phyloP scores from a whole-genome alignment of 176 grass and related monocot genomes.

The Poa annua region DNA sequence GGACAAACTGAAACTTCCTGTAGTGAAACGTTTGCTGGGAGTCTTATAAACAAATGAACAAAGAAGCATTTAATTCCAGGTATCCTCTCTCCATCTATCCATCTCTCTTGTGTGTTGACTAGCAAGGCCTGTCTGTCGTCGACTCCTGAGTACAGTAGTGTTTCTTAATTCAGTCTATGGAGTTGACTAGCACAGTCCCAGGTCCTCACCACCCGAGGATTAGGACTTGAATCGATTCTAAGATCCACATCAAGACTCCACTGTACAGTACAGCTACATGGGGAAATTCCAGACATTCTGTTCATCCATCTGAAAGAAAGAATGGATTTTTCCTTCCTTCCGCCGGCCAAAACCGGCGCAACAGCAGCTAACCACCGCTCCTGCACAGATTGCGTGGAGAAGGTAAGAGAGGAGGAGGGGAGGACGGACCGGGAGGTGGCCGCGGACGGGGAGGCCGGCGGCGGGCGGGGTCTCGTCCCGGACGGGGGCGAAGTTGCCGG shows the following conservation, averaged over 20 bases:
- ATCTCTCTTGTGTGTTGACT: background rate
- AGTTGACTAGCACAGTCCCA: background rate
- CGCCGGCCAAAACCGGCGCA: no score
- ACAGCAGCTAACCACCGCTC: no score
- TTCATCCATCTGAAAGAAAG: background rate
- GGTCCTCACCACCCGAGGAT: no score
- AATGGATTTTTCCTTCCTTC: background rate
- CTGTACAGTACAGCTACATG: background rate
- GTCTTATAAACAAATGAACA: background rate
- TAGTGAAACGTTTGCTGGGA: background rate
- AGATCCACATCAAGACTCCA: background rate
- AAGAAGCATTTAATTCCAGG: slow-evolving; percentile 15
- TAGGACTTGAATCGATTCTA: background rate
- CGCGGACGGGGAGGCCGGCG: no score
- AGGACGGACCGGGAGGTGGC: no score
- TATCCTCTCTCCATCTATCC: background rate
- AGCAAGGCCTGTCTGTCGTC: background rate
- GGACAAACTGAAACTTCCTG: background rate
- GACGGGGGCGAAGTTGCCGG: no score
- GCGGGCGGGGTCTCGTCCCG: no score
- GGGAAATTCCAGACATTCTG: background rate
- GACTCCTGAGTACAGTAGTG: background rate
- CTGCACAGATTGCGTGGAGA: no score
- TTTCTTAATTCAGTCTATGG: background rate
- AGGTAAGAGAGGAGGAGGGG: background rate